Evolutionary conservation across 352 stramenopile genomes (phyloP).

Genomic region (Phytophthora multivora): DNA sequence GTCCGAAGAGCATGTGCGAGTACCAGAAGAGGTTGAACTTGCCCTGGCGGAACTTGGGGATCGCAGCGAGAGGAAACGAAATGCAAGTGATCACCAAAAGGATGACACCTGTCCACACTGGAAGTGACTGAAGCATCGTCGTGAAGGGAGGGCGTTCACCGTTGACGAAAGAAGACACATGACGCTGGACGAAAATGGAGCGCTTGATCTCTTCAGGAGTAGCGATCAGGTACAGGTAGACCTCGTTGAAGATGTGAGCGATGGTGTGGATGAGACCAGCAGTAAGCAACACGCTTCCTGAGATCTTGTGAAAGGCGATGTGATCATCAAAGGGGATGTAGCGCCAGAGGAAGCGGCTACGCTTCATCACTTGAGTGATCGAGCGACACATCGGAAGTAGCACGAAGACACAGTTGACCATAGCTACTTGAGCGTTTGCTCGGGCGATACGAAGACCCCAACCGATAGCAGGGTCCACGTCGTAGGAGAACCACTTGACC

Average conservation of each 20-base stretch:
- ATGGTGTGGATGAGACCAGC: constrained; percentile 66
- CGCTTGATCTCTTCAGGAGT: constrained; percentile 60
- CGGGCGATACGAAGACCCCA: constrained; percentile 75
- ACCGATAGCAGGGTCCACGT: constrained; percentile 75
- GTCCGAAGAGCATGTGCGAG: constrained; percentile 81
- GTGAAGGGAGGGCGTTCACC: constrained; percentile 64
- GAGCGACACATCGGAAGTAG: constrained; percentile 81
- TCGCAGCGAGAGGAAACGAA: constrained; percentile 71
- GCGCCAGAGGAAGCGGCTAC: constrained; percentile 61
- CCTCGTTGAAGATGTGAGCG: constrained; percentile 73
- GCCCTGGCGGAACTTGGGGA: constrained; percentile 75
- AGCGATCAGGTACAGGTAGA: constrained; percentile 70
- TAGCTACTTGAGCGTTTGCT: constrained; percentile 73
- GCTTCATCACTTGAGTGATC: constrained; percentile 77
- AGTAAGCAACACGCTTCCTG: constrained; percentile 59
- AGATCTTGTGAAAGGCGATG: constrained; percentile 84
- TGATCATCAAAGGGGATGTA: constrained; percentile 84
- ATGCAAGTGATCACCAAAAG: constrained; percentile 70
- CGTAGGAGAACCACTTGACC: constrained; percentile 74
- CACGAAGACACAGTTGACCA: constrained; percentile 81
- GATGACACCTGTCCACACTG: constrained; percentile 72
- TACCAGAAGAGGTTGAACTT: constrained; percentile 86
- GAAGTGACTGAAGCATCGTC: constrained; percentile 67
- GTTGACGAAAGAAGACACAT: constrained; percentile 55
- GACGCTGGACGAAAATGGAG: constrained; percentile 65